These are phyloP conservation scores for Fonsecaea monophora DNA, from an alignment of 2,329 filamentous ascomycete genomes.

Conservation along the genomic window DNA sequence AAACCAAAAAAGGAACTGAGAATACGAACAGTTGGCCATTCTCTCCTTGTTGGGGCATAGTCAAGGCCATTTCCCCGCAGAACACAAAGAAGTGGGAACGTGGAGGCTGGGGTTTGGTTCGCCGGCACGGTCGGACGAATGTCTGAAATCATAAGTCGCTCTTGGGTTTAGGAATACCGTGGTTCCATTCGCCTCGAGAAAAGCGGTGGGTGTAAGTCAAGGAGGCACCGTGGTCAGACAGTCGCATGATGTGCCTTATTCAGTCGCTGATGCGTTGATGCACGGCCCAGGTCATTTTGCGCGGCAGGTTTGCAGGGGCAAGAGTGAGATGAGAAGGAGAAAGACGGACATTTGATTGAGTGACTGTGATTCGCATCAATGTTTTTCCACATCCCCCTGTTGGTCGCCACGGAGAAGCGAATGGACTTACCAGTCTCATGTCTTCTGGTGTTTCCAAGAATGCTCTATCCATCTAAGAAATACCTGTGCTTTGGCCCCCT, in stretches of 20 bases:
- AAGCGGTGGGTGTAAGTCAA: conserved; percentile 1
- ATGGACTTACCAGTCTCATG: too few species aligned
- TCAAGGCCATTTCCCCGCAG: conserved; percentile 13
- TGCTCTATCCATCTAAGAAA: background rate
- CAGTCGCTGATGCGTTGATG: conserved; percentile 3
- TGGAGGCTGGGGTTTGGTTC: conserved; percentile 22
- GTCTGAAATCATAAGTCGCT: background rate
- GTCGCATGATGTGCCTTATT: conserved; percentile 16
- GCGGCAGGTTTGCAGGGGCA: background rate
- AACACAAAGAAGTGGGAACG: conserved; percentile 9
- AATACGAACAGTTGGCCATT: conserved; percentile 10
- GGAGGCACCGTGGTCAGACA: conserved; percentile 11
- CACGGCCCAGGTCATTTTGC: background rate
- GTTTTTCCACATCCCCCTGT: background rate
- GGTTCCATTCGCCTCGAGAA: conserved; percentile 8
- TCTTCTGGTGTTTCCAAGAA: background rate
- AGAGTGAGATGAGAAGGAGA: background rate
- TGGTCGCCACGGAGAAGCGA: background rate
- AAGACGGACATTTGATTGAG: background rate
- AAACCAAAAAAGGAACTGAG: background rate
- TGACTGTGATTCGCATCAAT: background rate
- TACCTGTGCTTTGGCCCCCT: background rate
- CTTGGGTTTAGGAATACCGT: conserved; percentile 8
- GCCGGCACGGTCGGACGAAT: conserved; percentile 10
- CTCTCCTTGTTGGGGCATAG: background rate